phyloP scores from a whole-genome alignment of 129 eudicot species.

The Arctium minus region DNA sequence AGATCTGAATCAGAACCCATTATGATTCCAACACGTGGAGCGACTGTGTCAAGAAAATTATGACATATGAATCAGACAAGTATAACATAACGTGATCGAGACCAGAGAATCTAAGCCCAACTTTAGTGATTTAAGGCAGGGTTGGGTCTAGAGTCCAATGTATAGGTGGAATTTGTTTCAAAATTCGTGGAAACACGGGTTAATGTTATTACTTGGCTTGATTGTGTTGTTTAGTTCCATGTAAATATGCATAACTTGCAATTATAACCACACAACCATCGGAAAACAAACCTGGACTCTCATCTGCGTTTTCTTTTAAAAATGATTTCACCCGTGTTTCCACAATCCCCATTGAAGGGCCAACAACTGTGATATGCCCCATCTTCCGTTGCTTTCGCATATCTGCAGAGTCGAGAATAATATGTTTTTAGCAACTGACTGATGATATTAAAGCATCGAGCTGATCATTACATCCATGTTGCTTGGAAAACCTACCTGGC shows the following conservation, averaged over 20 bases:
- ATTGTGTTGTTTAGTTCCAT: not conserved
- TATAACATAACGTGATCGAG: not conserved
- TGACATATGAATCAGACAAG: not conserved
- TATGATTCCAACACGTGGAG: conserved; percentile 86
- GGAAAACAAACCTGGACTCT: conserved; percentile 42
- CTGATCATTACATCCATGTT: not conserved
- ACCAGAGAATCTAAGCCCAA: too few species aligned
- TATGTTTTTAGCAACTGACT: not conserved
- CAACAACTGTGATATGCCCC: conserved; percentile 94
- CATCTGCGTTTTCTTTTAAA: conserved; percentile 44
- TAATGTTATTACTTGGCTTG: not conserved
- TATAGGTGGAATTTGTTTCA: not conserved
- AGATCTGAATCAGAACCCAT: conserved; percentile 99
- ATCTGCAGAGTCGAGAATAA: conserved; percentile 42
- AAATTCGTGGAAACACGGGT: not conserved
- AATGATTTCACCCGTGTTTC: conserved; percentile 66
- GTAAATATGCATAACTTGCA: not conserved
- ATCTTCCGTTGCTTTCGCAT: conserved; percentile 95
- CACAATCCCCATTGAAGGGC: conserved; percentile 70
- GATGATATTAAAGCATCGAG: not conserved
- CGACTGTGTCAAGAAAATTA: conserved; percentile 30
- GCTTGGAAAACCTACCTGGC: conserved; percentile 59
- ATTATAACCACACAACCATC: not conserved
- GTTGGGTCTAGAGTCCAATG: not conserved
- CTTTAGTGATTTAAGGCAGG: not conserved